Evolutionary conservation across 768 basidiomycete genomes (phyloP).

Genomic region (Mycena rosella): DNA sequence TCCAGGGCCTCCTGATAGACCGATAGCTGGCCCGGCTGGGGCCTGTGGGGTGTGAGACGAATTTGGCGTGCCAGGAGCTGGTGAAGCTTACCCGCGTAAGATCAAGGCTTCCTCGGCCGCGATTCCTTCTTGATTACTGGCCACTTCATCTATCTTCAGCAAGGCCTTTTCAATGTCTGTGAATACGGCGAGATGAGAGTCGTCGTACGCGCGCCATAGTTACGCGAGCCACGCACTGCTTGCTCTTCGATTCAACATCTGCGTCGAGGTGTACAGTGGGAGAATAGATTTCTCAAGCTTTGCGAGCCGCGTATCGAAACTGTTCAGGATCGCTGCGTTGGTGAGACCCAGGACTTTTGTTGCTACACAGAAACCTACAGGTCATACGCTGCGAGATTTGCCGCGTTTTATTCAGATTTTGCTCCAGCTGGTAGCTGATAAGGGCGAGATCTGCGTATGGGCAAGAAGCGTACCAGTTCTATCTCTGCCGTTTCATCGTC

Average conservation of each 20-base stretch:
- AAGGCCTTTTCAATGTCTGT: slow-evolving; percentile 87
- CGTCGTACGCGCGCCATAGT: background rate
- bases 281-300: slow-evolving; percentile 89
- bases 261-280: slow-evolving; percentile 84
- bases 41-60: slow-evolving; percentile 55
- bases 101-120: slow-evolving; percentile 85
- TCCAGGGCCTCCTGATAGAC: slow-evolving; percentile 80
- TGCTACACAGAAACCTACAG: slow-evolving; percentile 59
- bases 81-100: slow-evolving; percentile 72
- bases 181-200: no score
- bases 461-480: slow-evolving; percentile 58
- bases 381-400: slow-evolving; percentile 91
- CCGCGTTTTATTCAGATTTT: slow-evolving; percentile 87
- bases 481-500: slow-evolving; percentile 67
- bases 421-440: slow-evolving; percentile 70
- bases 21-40: slow-evolving; percentile 75
- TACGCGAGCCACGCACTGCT: slow-evolving; percentile 64
- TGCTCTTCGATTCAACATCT: slow-evolving; percentile 77
- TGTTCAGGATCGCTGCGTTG: slow-evolving; percentile 80
- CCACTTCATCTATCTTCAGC: slow-evolving; percentile 82
- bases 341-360: slow-evolving; percentile 42
- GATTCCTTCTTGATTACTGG: slow-evolving; percentile 80
- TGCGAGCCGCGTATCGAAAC: slow-evolving; percentile 85
- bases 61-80: background rate
- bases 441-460: background rate